Conservation (phyloP, 2,329 filamentous ascomycete genomes). For the Pyricularia sp. region DNA sequence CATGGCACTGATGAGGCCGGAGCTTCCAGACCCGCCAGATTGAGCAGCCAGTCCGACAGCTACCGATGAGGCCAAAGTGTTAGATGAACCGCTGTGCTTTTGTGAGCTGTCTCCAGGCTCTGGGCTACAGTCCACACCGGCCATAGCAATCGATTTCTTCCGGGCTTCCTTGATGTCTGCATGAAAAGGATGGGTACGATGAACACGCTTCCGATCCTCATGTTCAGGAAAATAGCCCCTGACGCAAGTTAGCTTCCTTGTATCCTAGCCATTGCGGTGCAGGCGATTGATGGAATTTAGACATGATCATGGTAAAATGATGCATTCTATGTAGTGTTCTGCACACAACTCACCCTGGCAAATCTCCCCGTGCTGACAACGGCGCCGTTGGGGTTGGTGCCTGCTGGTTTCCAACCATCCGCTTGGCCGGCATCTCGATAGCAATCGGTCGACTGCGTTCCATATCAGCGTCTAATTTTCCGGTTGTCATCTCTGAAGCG, state of each 20-base stretch:
- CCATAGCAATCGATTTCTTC: slow-evolving; percentile 18
- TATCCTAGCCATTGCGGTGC: not conserved
- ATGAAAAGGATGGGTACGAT: slow-evolving; percentile 39
- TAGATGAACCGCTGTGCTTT: not conserved
- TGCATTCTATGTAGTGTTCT: not conserved
- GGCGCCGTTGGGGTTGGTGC: slow-evolving; percentile 26
- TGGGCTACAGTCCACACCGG: not conserved
- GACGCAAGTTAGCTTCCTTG: not conserved
- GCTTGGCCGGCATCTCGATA: slow-evolving; percentile 34
- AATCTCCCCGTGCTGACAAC: slow-evolving; percentile 44
- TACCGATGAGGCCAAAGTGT: not conserved
- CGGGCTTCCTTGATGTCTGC: slow-evolving; percentile 26
- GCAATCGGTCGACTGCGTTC: slow-evolving; percentile 35
- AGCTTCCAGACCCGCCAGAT: not conserved
- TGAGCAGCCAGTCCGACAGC: not conserved
- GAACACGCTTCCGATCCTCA: slow-evolving; percentile 37
- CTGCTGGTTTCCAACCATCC: slow-evolving; percentile 21
- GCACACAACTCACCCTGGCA: slow-evolving; percentile 36
- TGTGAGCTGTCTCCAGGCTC: not conserved
- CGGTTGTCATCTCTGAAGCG: not conserved
- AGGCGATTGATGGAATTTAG: not conserved
- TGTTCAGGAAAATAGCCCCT: slow-evolving; percentile 50
- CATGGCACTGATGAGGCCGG: not conserved
- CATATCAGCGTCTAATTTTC: slow-evolving; percentile 7
- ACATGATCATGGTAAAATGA: not conserved